A percentile compares a stretch with the other conserved stretches of the same genome.
Conservation (phyloP, 2,329 filamentous ascomycete species). For the Apiospora hydei region DNA sequence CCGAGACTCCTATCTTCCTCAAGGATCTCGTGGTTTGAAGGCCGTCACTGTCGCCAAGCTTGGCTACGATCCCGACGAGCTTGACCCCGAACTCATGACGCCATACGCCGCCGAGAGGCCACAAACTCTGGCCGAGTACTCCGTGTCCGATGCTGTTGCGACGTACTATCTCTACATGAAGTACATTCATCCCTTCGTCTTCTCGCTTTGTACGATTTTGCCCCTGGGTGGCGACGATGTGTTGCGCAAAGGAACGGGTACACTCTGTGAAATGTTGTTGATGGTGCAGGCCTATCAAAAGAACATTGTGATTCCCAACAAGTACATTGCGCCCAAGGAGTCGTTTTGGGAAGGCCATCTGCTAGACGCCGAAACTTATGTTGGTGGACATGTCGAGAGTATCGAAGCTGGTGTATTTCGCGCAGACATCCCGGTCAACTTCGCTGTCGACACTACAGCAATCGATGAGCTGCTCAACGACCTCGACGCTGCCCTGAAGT, state of each 20-base stretch:
- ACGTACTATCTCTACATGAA: constrained; percentile 99
- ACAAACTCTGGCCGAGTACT: constrained; percentile 95
- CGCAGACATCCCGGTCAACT: constrained; percentile 93
- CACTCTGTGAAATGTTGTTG: constrained; percentile 98
- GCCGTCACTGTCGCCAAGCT: constrained; percentile 98
- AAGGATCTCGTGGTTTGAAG: constrained; percentile 96
- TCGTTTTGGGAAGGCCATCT: constrained; percentile 97
- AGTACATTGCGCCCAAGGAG: constrained; percentile 89
- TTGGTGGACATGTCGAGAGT: constrained; percentile 98
- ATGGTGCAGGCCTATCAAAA: constrained; percentile 98
- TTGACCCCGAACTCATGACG: constrained; percentile 97
- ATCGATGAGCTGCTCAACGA: constrained; percentile 89
- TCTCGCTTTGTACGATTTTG: constrained; percentile 96
- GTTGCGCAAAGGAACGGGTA: constrained; percentile 93
- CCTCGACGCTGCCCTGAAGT: constrained; percentile 86
- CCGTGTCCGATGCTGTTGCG: constrained; percentile 96
- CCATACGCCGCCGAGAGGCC: constrained; percentile 88
- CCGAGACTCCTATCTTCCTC: constrained; percentile 95
- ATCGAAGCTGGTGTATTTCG: constrained; percentile 98
- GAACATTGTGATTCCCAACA: constrained; percentile 93
- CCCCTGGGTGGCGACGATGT: constrained; percentile 93
- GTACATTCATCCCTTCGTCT: constrained; percentile 99
- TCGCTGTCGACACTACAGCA: constrained; percentile 85
- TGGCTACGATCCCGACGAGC: constrained; percentile 96
- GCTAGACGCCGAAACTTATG: constrained; percentile 96